Evolutionary conservation across 2,329 filamentous ascomycete genomes (phyloP).

Genomic region (Niveomyces coronatus): DNA sequence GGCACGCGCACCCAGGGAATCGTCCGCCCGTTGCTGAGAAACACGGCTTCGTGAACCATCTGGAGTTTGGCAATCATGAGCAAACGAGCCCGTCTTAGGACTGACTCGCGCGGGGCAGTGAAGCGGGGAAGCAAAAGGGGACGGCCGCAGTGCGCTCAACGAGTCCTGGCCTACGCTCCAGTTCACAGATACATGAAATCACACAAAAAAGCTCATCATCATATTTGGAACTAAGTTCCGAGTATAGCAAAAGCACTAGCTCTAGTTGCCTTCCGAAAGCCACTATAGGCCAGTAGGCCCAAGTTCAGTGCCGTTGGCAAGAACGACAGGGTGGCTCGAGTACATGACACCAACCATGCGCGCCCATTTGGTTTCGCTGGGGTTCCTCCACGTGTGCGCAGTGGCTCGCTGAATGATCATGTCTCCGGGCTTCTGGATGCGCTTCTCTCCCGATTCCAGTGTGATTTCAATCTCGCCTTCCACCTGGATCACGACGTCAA

Average conservation of each 20-base stretch:
- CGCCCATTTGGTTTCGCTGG: neutral
- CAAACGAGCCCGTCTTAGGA: too few species aligned
- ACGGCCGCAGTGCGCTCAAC: too few species aligned
- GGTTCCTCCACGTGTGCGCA: conserved; percentile 45
- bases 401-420: conserved; percentile 45
- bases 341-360: neutral
- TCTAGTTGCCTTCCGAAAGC: too few species aligned
- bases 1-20: conserved; percentile 36
- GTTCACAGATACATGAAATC: too few species aligned
- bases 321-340: neutral
- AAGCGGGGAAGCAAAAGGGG: too few species aligned
- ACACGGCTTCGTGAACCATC: conserved; percentile 36
- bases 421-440: conserved; percentile 38
- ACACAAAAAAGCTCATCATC: too few species aligned
- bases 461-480: conserved; percentile 43
- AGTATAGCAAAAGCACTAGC: too few species aligned
- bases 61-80: too few species aligned
- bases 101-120: too few species aligned
- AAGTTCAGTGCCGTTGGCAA: neutral
- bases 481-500: conserved; percentile 45
- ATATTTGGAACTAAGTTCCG: too few species aligned
- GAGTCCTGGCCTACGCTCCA: too few species aligned
- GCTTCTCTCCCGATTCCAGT: conserved; percentile 39
- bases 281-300: neutral
- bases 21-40: conserved; percentile 33